A percentile compares a stretch with the other conserved stretches of the same genome.
Conservation (phyloP, 2,329 filamentous ascomycete genomes). For the Chlorencoelia australis region DNA sequence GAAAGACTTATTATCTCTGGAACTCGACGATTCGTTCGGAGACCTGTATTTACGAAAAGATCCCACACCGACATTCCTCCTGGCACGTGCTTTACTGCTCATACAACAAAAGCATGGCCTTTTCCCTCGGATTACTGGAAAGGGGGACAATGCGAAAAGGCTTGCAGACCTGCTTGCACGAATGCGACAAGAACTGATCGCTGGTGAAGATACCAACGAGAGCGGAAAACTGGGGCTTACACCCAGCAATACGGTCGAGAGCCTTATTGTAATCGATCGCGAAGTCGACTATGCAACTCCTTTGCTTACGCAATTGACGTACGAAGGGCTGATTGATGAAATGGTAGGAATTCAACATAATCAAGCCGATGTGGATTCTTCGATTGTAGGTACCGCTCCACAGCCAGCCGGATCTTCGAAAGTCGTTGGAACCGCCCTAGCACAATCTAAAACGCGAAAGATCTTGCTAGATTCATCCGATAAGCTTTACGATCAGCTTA, state of each 20-base stretch:
- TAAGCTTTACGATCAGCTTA: conserved; percentile 75
- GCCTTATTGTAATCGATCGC: conserved; percentile 86
- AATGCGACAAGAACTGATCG: conserved; percentile 82
- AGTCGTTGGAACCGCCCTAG: conserved; percentile 44
- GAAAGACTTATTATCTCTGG: conserved; percentile 80
- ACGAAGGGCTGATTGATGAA: conserved; percentile 92
- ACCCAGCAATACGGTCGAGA: conserved; percentile 82
- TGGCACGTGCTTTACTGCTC: conserved; percentile 87
- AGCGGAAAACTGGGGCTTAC: conserved; percentile 56
- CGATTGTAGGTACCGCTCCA: conserved; percentile 68
- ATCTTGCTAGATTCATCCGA: conserved; percentile 84
- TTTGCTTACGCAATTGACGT: conserved; percentile 88
- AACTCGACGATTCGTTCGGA: conserved; percentile 75
- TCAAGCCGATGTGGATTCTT: conserved; percentile 84
- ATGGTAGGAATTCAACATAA: conserved; percentile 87
- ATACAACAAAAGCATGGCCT: conserved; percentile 87
- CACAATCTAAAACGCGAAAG: conserved; percentile 68
- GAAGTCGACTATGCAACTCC: conserved; percentile 91
- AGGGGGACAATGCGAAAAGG: conserved; percentile 86
- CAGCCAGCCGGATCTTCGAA: conserved; percentile 43
- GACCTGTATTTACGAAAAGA: conserved; percentile 88
- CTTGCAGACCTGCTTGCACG: conserved; percentile 78
- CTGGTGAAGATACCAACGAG: conserved; percentile 63
- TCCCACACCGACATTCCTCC: conserved; percentile 77
- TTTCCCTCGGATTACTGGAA: conserved; percentile 89